Evolutionary conservation across 2,329 filamentous ascomycete species (phyloP).

Genomic region (Talaromyces sp.): DNA sequence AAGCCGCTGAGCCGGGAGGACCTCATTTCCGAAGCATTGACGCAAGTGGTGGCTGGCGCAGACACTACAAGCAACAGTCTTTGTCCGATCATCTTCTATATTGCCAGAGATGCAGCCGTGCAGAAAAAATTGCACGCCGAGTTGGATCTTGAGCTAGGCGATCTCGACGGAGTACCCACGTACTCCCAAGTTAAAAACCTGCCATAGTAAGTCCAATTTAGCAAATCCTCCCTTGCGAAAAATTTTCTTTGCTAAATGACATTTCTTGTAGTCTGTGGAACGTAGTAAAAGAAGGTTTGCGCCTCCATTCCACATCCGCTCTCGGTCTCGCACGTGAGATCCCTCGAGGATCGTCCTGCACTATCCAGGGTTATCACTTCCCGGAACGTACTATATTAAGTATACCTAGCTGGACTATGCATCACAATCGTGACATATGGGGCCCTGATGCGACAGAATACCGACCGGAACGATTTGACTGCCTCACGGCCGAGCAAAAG

Average conservation of each 20-base stretch:
- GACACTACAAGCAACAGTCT: conserved; percentile 30
- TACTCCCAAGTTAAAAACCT: too few relatives aligned
- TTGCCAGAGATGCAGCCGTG: neutral
- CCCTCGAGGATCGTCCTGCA: too few relatives aligned
- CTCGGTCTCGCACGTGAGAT: too few relatives aligned
- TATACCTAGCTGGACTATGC: conserved; percentile 37
- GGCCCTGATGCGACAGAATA: conserved; percentile 37
- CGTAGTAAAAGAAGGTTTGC: too few relatives aligned
- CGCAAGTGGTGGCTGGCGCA: conserved; percentile 30
- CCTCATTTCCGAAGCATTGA: conserved; percentile 27
- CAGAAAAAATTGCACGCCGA: conserved; percentile 21
- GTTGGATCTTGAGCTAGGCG: too few relatives aligned
- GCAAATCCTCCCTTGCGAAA: too few relatives aligned
- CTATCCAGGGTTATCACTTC: conserved; percentile 13
- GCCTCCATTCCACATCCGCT: too few relatives aligned
- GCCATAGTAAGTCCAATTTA: too few relatives aligned
- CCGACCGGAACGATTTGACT: conserved; percentile 33
- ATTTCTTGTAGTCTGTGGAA: too few relatives aligned
- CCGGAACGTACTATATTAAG: conserved; percentile 30
- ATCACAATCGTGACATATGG: conserved; percentile 37
- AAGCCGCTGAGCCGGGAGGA: conserved; percentile 24
- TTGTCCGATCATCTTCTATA: conserved; percentile 6
- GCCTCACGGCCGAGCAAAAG: conserved; percentile 24
- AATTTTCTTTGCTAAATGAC: too few relatives aligned
- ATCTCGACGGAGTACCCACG: too few relatives aligned